Evolutionary conservation across 2,329 filamentous ascomycete genomes (phyloP), one percentile per base, ranked within the genome.

Genomic region (Dactylellina leptospora): DNA sequence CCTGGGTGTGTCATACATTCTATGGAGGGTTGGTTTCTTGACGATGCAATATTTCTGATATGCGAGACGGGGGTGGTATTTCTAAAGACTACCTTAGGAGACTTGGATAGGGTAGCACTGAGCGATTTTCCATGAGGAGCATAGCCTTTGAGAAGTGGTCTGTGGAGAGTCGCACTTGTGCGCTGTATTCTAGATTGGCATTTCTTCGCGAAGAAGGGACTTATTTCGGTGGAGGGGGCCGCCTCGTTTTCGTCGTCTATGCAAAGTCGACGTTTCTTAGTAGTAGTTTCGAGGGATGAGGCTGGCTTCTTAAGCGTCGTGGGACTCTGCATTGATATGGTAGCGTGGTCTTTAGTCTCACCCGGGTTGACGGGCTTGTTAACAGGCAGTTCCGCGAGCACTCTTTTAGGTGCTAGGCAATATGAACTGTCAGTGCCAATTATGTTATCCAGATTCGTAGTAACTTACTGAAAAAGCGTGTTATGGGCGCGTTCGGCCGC

Each of bases 251-350:
- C 51, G 11, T 64, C 59, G 20, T 72, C 68, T 30, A 64, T 53
- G 27, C 58, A 72, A 27, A 72, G 40, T 23, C 60, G 44, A 1
- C 58, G 44, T 60, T 60, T 72, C 16, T 72, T 72, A 0, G 18
- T 28, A 3, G n/a, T 30, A 1, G 4, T 27, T 18, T 22, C 51
- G 5, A 20, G 6, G 23, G 28, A n/a, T 1, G 4, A 10, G 1
- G 10, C 18, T 40, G 16, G 18, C 30, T 28, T 5, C 27, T 28
- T 9, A 16, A 20, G 10, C 6, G 28, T 44, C n/a, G n/a, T n/a
- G n/a, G n/a, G n/a, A n/a, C n/a, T n/a, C n/a, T n/a, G n/a, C 18
- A n/a, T 53, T 4, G 33, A 5, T 6, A 33, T 18, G 18, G 3
- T n/a, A 36, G 13, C n/a, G 11, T 4, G 33, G 27, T 8, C 4